Base-by-base conservation (phyloP, 768 basidiomycete species). In the Psilocybe cyanescens region DNA sequence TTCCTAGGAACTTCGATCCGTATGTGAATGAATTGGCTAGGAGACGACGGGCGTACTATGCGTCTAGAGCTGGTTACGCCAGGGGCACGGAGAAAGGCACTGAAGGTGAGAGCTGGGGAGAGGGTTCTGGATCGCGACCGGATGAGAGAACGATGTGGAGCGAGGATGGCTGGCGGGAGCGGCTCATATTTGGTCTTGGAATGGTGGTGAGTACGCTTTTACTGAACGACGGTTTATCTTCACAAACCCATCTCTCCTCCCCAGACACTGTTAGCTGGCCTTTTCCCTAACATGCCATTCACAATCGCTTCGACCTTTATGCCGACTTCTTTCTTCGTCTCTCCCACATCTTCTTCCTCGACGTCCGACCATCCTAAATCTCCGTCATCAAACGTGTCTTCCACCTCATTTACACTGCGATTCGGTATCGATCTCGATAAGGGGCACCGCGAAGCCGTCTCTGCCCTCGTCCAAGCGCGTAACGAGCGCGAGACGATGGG, bases 391-490 rank as follows among this genome's bases (percentile, higher is more conserved):
- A 55, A 52, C 19, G 31, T 56, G 9, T 19, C 44, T 39, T 28
- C 64, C 55, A 33, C 41, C 37, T 83, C 51, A 30, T 53, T 53
- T 37, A 17, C 51, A 2, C 30, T 83, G 59, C 61, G 75, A 59
- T 71, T 72, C 45, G 75, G 71, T 44, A 68, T 69, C 55, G 65
- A 75, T 3, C 68, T 77, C 12, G 81, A 83, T 39, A 76, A 76
- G 62, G 74, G 72, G 0, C 88, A 90, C 65, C 72, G 71, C 11
- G 74, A 75, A 2, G 90, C 90, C 0, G 83, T 80, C 1, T 72
- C 74, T 8, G 89, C 88, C 63, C 81, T 91, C 17, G 79, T 85
- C 0, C 79, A 83, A 59, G 90, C 87, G 3, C 80, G 86, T 16
- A 69, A 71, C 12, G 89, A 89, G 37, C 86, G 87, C 6, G 74